phyloP scores from a whole-genome alignment of 192 early-diverging fungal genomes.

The Pecoramyces ruminantium region DNA sequence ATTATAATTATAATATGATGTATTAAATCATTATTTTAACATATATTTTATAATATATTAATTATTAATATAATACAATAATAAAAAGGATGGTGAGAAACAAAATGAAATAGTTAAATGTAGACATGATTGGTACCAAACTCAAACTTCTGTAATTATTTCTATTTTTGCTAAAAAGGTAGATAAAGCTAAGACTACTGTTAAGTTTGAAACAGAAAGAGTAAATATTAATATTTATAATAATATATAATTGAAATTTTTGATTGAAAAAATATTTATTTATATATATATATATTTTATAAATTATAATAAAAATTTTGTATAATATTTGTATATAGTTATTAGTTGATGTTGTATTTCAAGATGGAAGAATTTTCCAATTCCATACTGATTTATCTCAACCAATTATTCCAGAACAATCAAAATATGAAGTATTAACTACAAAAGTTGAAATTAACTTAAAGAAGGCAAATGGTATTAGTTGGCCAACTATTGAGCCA shows the following conservation, averaged over 20 bases:
- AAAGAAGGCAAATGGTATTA: constrained; percentile 68
- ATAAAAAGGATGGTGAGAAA: background rate
- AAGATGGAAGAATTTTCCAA: constrained; percentile 54
- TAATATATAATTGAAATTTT: background rate
- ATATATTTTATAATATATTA: no score
- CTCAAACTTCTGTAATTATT: constrained; percentile 60
- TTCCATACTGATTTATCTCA: constrained; percentile 50
- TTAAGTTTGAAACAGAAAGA: constrained; percentile 47
- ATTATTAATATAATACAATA: no score
- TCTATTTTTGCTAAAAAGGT: constrained; percentile 90
- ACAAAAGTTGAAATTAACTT: constrained; percentile 65
- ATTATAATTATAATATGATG: background rate
- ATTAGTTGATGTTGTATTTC: constrained; percentile 59
- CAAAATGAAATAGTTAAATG: constrained; percentile 50
- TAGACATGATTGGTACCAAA: constrained; percentile 91
- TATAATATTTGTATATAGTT: constrained; percentile 12
- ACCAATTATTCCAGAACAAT: constrained; percentile 50
- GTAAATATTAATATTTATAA: constrained; percentile 8
- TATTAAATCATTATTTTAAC: no score
- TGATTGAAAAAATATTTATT: no score
- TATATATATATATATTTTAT: background rate
- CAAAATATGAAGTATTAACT: constrained; percentile 44
- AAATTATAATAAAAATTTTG: no score
- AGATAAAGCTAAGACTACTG: constrained; percentile 43
- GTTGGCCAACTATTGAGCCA: constrained; percentile 64